Base-by-base conservation (phyloP, 2,329 filamentous ascomycete genomes). In the Trichoderma sp. region DNA sequence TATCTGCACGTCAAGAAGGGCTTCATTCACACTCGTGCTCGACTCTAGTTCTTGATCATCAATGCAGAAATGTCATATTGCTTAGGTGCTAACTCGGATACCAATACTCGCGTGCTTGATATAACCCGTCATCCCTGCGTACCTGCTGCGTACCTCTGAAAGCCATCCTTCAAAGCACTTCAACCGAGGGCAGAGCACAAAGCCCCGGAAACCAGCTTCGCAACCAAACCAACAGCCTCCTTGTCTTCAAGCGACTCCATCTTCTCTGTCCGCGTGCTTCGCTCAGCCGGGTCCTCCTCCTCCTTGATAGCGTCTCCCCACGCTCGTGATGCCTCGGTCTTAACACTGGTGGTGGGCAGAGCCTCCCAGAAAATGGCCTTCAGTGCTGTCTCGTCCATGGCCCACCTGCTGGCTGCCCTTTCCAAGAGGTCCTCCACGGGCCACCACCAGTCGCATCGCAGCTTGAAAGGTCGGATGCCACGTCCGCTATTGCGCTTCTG, bases 391-490 rank as follows among this genome's bases (percentile, higher is more conserved):
- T 45, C 51, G 17, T 67, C 39, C 50, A 56, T 52, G 6, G 30
- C 17, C 64, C 59, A 63, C 2, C 28, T 41, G 28, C 43, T 5
- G 17, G 66, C 64, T 28, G 68, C 59, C 47, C 57, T 45, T 17
- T 62, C 66, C 24, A 70, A 45, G 17, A 68, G 66, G 2, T 7
- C 14, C 12, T 70, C 66, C 12, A 70, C 52, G 6, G 66, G 57
- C 30, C 52, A 50, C 57, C 64, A 61, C 68, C 67, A 70, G 17
- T 59, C 50, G 51, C 63, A 61, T 19, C 63, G 61, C 48, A 70
- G 45, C 17, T 48, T 48, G 3, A 66, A 43, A 45, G 59, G 59
- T 19, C 59, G 64, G 7, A 24, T 66, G 43, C 52, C 58, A 12
- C 59, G 52, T 7, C 64, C 64, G 21, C 50, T 48, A 12, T 34